phyloP scores from a whole-genome alignment of 352 stramenopile species.

The Globisporangium nunn region DNA sequence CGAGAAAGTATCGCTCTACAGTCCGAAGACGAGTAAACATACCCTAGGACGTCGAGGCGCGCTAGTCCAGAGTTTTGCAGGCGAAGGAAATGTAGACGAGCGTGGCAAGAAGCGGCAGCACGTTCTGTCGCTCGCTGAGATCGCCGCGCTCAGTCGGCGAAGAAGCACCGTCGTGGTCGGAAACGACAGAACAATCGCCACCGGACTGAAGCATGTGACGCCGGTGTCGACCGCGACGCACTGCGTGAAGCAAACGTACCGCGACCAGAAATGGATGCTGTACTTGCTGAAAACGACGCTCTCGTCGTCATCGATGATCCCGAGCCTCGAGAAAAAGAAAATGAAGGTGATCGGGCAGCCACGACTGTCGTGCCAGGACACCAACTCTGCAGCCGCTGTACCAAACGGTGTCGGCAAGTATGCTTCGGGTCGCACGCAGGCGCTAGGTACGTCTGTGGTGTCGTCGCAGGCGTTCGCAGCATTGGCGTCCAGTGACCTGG shows the following conservation, averaged over 20 bases:
- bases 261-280: slow-evolving; percentile 62
- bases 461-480: neutral
- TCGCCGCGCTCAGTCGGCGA: neutral
- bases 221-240: slow-evolving; percentile 21
- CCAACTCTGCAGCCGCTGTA: neutral
- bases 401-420: neutral
- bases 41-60: neutral
- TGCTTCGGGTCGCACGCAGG: neutral
- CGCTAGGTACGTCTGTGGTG: neutral
- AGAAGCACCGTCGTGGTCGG: slow-evolving; percentile 3
- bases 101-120: too few relatives aligned
- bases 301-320: slow-evolving; percentile 56
- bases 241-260: slow-evolving; percentile 49
- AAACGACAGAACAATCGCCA: neutral
- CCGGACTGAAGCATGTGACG: slow-evolving; percentile 1
- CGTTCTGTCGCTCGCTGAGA: neutral
- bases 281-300: slow-evolving; percentile 64
- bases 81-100: neutral
- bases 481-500: too few relatives aligned
- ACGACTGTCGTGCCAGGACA: slow-evolving; percentile 43
- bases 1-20: slow-evolving; percentile 57
- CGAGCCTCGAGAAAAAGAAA: slow-evolving; percentile 64
- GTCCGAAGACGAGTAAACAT: slow-evolving; percentile 1
- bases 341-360: slow-evolving; percentile 42
- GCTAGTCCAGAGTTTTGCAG: neutral